phyloP scores from a whole-genome alignment of 306 rosid genomes.

The Crotalaria pallida region DNA sequence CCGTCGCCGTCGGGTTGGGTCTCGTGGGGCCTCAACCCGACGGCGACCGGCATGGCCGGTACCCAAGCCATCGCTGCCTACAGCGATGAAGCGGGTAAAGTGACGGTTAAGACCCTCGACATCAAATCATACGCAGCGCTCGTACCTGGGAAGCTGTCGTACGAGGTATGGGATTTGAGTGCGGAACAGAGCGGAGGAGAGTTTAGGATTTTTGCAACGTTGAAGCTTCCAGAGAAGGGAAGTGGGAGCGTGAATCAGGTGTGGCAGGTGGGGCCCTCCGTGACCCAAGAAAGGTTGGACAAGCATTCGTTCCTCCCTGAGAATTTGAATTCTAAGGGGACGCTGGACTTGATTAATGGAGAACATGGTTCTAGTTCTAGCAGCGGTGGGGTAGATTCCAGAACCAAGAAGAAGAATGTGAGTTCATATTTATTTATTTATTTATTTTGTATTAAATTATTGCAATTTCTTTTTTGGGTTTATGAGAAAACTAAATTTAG shows the following conservation, averaged over 20 bases:
- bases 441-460: too few relatives aligned
- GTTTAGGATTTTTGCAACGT: conserved; percentile 21
- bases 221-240: conserved; percentile 22
- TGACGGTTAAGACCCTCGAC: conserved; percentile 30
- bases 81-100: conserved; percentile 3
- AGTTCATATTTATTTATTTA: background rate
- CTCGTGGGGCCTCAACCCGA: conserved; percentile 77
- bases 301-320: conserved; percentile 15
- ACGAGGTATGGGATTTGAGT: conserved; percentile 40
- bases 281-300: background rate
- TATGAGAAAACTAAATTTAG: too few relatives aligned
- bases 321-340: conserved; percentile 43
- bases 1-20: conserved; percentile 45
- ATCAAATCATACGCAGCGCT: conserved; percentile 15
- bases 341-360: conserved; percentile 35
- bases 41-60: conserved; percentile 50
- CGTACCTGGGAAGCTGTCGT: conserved; percentile 31
- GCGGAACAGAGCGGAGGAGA: conserved; percentile 22
- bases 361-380: background rate
- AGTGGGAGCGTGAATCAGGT: conserved; percentile 30
- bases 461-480: too few relatives aligned
- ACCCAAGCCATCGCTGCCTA: conserved; percentile 51
- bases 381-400: conserved; percentile 21
- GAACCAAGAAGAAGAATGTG: conserved; percentile 50
- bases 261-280: conserved; percentile 49